Evolutionary conservation across 2,329 filamentous ascomycete genomes (phyloP), one percentile per base, ranked within the genome.

Genomic region (Paecilomyces sp.): DNA sequence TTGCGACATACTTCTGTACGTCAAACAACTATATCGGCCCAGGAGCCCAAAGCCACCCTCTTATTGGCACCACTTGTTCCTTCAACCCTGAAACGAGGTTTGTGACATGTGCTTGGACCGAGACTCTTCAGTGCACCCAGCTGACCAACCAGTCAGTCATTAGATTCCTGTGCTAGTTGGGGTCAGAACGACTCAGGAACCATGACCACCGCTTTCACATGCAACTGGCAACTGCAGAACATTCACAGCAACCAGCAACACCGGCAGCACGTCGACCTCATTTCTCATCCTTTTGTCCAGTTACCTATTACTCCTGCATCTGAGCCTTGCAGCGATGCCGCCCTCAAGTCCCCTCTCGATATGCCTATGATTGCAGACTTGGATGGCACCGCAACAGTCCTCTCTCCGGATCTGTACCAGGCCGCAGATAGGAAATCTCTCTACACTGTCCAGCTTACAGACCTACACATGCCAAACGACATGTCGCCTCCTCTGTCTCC

Each of bases 361-460:
- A 56, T 58, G 50, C 22, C 62, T 12, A 30, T 63, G 30, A 58
- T 61, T n/a, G 30, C 61, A 25, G 33, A 58, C 31, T 53, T 58
- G 54, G 55, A 62, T 58, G 54, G 57, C 28, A 52, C 59, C 47
- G 51, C 65, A 36, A 30, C 58, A 52, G 50, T 61, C 30, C 57
- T 58, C n/a, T 59, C 62, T 15, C 59, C 61, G 12, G 56, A 54
- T 57, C 28, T 63, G 54, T 57, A 31, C 51, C 55, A 54, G 58
- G 57, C 63, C 11, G 61, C 67, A 13, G 62, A 68, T 57, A 58
- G 55, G 13, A 66, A 66, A 54, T 59, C 65, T 24, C 66, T 64
- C 36, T 68, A 65, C 60, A 63, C 68, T 3, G 51, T 67, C 36
- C 60, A 66, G 47, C 57, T 66, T 54, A 64, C 62, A 22, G 59